Base-by-base conservation (phyloP, 495 filamentous ascomycete species). In the Aspergillus haitiensis region DNA sequence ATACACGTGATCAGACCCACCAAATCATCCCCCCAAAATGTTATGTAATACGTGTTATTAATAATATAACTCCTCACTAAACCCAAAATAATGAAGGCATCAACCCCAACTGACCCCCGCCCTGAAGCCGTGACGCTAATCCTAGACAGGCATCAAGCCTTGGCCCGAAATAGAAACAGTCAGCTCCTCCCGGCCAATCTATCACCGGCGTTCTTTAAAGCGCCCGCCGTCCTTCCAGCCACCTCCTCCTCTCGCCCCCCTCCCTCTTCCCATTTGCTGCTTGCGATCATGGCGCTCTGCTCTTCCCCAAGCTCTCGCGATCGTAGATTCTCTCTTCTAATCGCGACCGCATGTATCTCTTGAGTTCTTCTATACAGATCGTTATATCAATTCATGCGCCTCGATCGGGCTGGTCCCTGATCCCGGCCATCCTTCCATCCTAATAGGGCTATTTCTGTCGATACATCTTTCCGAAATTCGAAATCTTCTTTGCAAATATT, bases 111-210 rank as follows among this genome's bases (percentile, higher is more conserved):
- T 27, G 21, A 58, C 60, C 72, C 70, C 70, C 72, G 67, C 72
- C 68, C 69, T 69, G 59, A 73, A 67, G 69, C 72, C 39, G 35
- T 40, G 8, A 55, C 64, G 56, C 66, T 67, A 72, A 44, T 10
- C 68, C 59, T 1, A n/a, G 27, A 56, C 35, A 40, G 60, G 61
- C 35, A 64, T 63, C 54, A 46, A 54, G 63, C 48, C 49, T 37
- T 54, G 39, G 45, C 62, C 62, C 61, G 57, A 67, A 70, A 73
- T 67, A 70, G 65, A 63, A 71, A 68, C 61, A 59, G 52, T 63
- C 64, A 66, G 62, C 62, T 59, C 46, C 40, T 56, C 59, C 37
- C 44, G 52, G 44, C 50, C 54, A 61, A 50, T 58, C 62, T 55
- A 58, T 58, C 58, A 61, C 51, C 62, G 55, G 47, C 52, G 55